Evolutionary conservation across 345 rosid species (phyloP).

Genomic region (Eucalyptus grandis): DNA sequence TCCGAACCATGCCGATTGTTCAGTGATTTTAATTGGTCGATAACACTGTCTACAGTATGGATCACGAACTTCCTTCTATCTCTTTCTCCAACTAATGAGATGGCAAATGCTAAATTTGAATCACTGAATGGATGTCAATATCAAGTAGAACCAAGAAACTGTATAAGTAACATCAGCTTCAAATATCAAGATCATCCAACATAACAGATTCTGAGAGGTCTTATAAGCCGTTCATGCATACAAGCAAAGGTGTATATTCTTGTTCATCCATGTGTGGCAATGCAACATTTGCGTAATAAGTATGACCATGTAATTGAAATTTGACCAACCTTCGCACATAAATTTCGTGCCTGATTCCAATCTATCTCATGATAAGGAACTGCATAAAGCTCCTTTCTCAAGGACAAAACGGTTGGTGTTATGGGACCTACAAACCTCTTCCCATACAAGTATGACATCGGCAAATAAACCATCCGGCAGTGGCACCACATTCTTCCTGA

Average conservation of each 20-base stretch:
- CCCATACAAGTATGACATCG: constrained; percentile 92
- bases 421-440: constrained; percentile 95
- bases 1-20: neutral
- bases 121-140: neutral
- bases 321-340: constrained; percentile 82
- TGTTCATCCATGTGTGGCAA: neutral
- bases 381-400: constrained; percentile 80
- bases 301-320: neutral
- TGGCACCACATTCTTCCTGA: constrained; percentile 99
- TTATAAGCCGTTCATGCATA: neutral
- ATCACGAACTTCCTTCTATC: neutral
- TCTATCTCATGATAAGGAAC: constrained; percentile 79
- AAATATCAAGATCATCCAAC: neutral
- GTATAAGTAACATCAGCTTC: neutral
- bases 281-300: neutral
- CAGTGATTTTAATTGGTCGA: neutral
- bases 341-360: constrained; percentile 80
- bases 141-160: neutral
- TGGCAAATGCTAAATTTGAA: neutral
- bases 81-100: neutral
- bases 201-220: neutral
- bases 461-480: constrained; percentile 98
- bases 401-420: constrained; percentile 69
- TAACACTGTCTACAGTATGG: neutral
- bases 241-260: neutral